Evolutionary conservation across 495 filamentous ascomycete species (phyloP).

Genomic region (Aspergillus mulundensis): DNA sequence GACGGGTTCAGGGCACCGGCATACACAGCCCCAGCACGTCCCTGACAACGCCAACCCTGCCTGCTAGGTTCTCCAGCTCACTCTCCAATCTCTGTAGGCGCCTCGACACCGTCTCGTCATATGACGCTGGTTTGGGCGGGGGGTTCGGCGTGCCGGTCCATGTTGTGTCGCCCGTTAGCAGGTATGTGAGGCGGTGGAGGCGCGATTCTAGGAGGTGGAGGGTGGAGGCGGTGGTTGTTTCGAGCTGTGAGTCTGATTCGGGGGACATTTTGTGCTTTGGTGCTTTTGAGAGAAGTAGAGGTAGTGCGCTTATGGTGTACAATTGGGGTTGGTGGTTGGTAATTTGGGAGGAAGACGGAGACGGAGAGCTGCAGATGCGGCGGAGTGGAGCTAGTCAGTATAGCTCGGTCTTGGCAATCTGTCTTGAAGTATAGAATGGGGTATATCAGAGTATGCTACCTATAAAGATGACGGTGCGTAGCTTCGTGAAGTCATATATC

Average conservation of each 20-base stretch:
- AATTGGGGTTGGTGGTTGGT: background rate
- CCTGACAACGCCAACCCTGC: conserved; percentile 42
- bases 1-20: conserved; percentile 1
- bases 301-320: too few species aligned
- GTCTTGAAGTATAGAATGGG: background rate
- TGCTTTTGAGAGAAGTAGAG: too few species aligned
- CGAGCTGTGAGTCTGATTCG: background rate
- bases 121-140: conserved; percentile 33
- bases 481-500: background rate
- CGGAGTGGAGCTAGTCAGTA: background rate
- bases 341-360: background rate
- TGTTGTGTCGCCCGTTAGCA: conserved; percentile 58
- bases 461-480: background rate
- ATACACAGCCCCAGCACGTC: conserved; percentile 50
- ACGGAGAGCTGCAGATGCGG: background rate
- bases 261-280: too few species aligned
- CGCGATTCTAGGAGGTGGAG: conserved; percentile 75
- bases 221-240: conserved; percentile 38
- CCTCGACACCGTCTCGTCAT: conserved; percentile 43
- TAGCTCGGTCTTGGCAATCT: background rate
- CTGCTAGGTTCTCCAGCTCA: conserved; percentile 48
- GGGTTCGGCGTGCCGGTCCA: conserved; percentile 39
- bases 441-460: background rate
- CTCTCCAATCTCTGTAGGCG: conserved; percentile 63
- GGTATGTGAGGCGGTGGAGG: conserved; percentile 67